These are phyloP conservation scores for Candida sp. DNA, from an alignment of 1,139 yeast genomes.

Conservation along the genomic window DNA sequence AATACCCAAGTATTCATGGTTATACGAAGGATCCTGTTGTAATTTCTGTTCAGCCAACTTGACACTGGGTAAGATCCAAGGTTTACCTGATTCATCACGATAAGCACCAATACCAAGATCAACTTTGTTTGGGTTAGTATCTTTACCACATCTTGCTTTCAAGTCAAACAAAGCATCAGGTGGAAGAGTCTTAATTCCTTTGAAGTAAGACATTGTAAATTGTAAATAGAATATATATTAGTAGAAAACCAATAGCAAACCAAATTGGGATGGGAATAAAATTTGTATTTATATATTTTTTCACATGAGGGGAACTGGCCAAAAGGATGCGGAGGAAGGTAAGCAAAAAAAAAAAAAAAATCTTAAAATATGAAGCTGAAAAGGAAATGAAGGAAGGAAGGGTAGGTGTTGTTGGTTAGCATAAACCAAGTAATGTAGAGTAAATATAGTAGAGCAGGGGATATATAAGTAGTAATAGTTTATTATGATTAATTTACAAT, in stretches of 20 bases:
- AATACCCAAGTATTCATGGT: constrained; percentile 91
- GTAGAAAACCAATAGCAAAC: not conserved
- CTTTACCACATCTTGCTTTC: constrained; percentile 69
- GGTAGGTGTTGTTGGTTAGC: not conserved
- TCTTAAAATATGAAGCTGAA: not conserved
- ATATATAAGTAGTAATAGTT: not conserved
- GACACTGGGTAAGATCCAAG: constrained; percentile 92
- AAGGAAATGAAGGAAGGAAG: not conserved
- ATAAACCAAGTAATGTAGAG: too few species aligned
- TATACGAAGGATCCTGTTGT: constrained; percentile 51
- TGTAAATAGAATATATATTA: too few species aligned
- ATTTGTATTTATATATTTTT: too few species aligned
- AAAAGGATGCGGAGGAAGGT: not conserved
- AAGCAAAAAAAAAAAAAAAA: not conserved
- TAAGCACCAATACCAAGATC: constrained; percentile 97
- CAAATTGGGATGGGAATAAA: too few species aligned
- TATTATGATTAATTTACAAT: too few species aligned
- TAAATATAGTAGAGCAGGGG: too few species aligned
- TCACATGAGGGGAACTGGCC: not conserved
- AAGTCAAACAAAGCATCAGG: constrained; percentile 84
- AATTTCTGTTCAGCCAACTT: constrained; percentile 62
- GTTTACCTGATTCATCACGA: constrained; percentile 89
- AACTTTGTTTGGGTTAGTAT: constrained; percentile 65
- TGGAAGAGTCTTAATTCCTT: constrained; percentile 57
- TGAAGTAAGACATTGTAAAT: constrained; percentile 34